Conservation (phyloP, 75 land plant genomes). For the Pinus tabuliformis region DNA sequence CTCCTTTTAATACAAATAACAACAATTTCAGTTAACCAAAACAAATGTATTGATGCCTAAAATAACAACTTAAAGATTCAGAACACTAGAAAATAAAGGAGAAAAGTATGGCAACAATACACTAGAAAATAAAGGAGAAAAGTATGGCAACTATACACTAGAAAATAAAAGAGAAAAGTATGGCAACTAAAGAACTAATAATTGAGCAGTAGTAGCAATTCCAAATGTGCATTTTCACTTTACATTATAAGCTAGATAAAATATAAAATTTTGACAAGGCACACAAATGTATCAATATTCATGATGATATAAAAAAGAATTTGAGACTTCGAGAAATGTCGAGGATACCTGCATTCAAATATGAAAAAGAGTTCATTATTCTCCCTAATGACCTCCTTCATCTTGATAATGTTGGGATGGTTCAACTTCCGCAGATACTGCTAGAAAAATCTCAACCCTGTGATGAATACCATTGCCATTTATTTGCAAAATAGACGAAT, state of each 20-base stretch:
- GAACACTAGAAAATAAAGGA: too few species aligned
- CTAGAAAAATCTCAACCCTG: not conserved
- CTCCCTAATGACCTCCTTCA: constrained; percentile 75
- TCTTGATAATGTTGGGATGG: constrained; percentile 79
- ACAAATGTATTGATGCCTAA: too few species aligned
- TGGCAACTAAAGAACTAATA: not conserved
- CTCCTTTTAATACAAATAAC: too few species aligned
- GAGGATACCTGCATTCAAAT: constrained; percentile 76
- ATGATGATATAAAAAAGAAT: too few species aligned
- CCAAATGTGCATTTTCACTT: too few species aligned
- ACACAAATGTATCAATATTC: too few species aligned
- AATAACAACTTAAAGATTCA: not conserved
- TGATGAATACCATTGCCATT: not conserved
- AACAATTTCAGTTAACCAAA: too few species aligned
- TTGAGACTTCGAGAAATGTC: too few species aligned
- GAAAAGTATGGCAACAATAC: too few species aligned
- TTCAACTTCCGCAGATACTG: constrained; percentile 66
- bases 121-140: not conserved
- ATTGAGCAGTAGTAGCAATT: not conserved
- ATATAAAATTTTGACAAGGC: too few species aligned
- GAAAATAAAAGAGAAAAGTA: not conserved
- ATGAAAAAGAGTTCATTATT: constrained; percentile 70
- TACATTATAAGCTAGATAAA: too few species aligned
- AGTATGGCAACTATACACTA: not conserved
- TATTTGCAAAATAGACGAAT: not conserved